Base-by-base conservation (phyloP, 108 stramenopile genomes). In the Skeletonema marinoi region DNA sequence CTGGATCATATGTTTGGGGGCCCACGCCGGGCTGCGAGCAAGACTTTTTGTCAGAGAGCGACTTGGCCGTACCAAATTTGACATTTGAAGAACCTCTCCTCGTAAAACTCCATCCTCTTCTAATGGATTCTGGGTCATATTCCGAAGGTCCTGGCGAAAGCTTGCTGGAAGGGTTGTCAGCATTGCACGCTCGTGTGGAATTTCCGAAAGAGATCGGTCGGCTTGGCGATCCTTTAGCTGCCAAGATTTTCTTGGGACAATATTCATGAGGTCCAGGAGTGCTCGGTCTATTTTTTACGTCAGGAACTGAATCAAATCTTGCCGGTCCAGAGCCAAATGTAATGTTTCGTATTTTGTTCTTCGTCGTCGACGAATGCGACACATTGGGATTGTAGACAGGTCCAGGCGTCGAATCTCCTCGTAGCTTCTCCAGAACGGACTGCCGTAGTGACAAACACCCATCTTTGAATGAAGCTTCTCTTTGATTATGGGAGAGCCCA, bases 381-480 rank as follows among this genome's bases (percentile, higher is more conserved):
- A 81, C 63, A 36, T 73, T 59, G 12, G 85, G 81, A 16, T 77
- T 78, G 42, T 86, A 86, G 9, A 82, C 78, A 12, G 81, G 81
- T 0, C 85, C 85, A 25, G 85, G 85, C 2, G 73, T 46, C 38
- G n/a, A 54, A 50, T 6, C 77, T 41, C 19, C 9, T 25, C 32
- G 58, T 65, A 60, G 71, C 35, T 76, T 82, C 59, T 86, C 85
- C 25, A 78, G 64, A 1, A 74, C 71, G 39, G 44, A 36, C 46
- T 79, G 70, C 2, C 85, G 81, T 30, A 86, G 64, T 17, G 73
- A 60, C 0, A 86, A 35, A 60, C 85, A 56, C 54, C 84, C 84
- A 59, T 81, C 84, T 38, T 66, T 77, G 69, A 78, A 85, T 32
- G 75, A 81, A 41, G 84, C 75, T 56, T 85, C 84, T 66, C 70